Base-by-base conservation (phyloP, 2,329 filamentous ascomycete genomes). In the Hymenoscyphus albidus region DNA sequence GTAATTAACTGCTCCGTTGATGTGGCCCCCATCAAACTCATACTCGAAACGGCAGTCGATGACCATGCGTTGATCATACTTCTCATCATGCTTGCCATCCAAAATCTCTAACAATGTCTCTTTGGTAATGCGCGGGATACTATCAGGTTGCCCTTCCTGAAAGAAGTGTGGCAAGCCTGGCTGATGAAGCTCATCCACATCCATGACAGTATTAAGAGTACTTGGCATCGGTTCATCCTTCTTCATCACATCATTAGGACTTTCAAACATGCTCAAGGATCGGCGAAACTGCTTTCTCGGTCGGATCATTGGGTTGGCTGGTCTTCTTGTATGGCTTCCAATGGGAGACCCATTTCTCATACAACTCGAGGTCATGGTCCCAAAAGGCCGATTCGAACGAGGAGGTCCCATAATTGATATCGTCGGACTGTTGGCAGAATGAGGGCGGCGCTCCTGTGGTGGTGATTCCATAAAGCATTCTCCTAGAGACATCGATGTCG, bases 21-120 rank as follows among this genome's bases (percentile, higher is more conserved):
- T 97, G 77, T 99, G 95, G 40, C 95, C 95, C 64, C 95, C 95
- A 16, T 97, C 90, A 76, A 96, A 99, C 79, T 99, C 95, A 77
- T 99, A 99, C 82, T 99, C 95, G 76, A 99, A 99, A 22, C 95
- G 91, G 77, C 95, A 99, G 78, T 99, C 95, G 73, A 99, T 89
- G 73, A 99, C 84, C 77, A 96, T 85, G 76, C 92, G 88, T 75
- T 93, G 86, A 66, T 93, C 88, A 76, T 91, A 98, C 31, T 85
- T 77, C 32, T 88, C 83, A 72, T 87, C 86, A 78, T 88, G 97
- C 71, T 91, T 89, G 67, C 93, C 93, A 77, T 97, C 90, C 67
- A 99, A 83, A 42, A 99, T 85, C n/a, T 93, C 85, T 63, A 97
- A 80, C 76, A 99, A 84, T 2, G 93, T 97, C 59, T 87, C 83